Percentiles rank a stretch among this genome's conserved stretches.
Conservation (phyloP, 768 basidiomycete species). For the Lactarius hatsudake region DNA sequence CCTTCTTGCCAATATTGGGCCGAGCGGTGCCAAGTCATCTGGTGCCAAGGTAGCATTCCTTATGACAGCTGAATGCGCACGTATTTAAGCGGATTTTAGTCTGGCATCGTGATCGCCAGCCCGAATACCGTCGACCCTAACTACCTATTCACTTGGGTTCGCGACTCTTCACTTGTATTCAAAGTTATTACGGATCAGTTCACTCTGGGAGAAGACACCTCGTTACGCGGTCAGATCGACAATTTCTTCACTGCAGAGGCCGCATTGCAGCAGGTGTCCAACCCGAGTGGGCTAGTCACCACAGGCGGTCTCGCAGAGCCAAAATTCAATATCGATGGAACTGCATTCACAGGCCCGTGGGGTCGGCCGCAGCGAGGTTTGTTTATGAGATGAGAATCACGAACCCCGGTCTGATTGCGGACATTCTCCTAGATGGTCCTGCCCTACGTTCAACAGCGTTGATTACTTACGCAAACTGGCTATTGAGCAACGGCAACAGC, state of each 20-base stretch:
- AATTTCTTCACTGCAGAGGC: conserved; percentile 56
- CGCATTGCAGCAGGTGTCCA: conserved; percentile 62
- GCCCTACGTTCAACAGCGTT: conserved; percentile 69
- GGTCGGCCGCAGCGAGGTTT: conserved; percentile 62
- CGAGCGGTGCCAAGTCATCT: conserved; percentile 49
- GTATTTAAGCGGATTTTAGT: conserved; percentile 16
- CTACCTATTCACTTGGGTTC: conserved; percentile 75
- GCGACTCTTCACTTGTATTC: conserved; percentile 73
- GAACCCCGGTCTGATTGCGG: neutral
- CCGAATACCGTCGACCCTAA: conserved; percentile 43
- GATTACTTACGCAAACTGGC: conserved; percentile 69
- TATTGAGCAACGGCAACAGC: conserved; percentile 49
- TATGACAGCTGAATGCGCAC: neutral
- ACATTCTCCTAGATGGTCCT: conserved; percentile 55
- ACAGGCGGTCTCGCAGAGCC: conserved; percentile 82
- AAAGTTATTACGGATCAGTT: conserved; percentile 56
- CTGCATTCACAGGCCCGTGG: conserved; percentile 44
- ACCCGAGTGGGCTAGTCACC: conserved; percentile 62
- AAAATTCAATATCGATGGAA: conserved; percentile 67
- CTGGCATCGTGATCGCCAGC: conserved; percentile 44
- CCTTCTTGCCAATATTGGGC: conserved; percentile 72
- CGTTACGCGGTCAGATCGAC: conserved; percentile 53
- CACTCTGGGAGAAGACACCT: conserved; percentile 48
- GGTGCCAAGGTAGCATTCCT: conserved; percentile 47
- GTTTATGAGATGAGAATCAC: conserved; percentile 20